These are phyloP conservation scores for Trypanosoma boissoni DNA, from an alignment of 208 protist species.

Conservation along the genomic window DNA sequence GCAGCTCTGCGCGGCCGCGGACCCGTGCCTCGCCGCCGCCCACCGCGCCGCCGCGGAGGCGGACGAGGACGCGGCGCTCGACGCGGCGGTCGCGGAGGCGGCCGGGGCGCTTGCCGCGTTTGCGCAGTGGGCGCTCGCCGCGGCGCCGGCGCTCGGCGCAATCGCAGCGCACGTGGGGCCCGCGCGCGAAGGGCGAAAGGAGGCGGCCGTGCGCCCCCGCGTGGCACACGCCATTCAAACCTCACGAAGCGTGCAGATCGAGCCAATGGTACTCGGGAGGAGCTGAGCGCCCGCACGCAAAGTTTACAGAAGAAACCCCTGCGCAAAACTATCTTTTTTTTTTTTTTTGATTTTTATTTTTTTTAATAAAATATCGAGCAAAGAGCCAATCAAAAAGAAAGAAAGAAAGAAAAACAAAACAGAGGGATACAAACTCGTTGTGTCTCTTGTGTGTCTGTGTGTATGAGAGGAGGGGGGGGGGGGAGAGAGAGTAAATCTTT, in stretches of 20 bases:
- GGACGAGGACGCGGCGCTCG: conserved; percentile 31
- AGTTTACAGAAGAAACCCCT: neutral
- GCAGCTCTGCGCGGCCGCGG: conserved; percentile 55
- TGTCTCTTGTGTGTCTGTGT: too few relatives aligned
- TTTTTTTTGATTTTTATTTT: too few relatives aligned
- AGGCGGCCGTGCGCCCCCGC: conserved; percentile 65
- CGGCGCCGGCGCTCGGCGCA: conserved; percentile 52
- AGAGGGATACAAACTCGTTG: too few relatives aligned
- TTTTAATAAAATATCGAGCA: too few relatives aligned
- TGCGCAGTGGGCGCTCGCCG: neutral
- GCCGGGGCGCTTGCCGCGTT: conserved; percentile 48
- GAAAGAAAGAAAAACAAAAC: too few relatives aligned
- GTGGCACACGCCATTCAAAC: conserved; percentile 57
- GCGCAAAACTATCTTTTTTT: too few relatives aligned
- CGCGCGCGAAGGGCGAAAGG: conserved; percentile 42
- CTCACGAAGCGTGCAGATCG: conserved; percentile 69
- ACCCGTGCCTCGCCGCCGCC: conserved; percentile 38
- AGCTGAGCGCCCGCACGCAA: neutral
- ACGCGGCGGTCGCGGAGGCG: conserved; percentile 31
- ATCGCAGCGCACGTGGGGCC: conserved; percentile 70
- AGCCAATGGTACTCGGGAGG: conserved; percentile 21
- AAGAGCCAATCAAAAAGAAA: too few relatives aligned
- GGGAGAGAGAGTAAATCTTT: too few relatives aligned
- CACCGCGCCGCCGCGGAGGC: conserved; percentile 24
- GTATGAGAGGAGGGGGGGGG: too few relatives aligned